Percentiles rank a stretch among this genome's conserved stretches.
Evolutionary conservation across 306 rosid genomes (phyloP).

Genomic region (Ormosia emarginata): DNA sequence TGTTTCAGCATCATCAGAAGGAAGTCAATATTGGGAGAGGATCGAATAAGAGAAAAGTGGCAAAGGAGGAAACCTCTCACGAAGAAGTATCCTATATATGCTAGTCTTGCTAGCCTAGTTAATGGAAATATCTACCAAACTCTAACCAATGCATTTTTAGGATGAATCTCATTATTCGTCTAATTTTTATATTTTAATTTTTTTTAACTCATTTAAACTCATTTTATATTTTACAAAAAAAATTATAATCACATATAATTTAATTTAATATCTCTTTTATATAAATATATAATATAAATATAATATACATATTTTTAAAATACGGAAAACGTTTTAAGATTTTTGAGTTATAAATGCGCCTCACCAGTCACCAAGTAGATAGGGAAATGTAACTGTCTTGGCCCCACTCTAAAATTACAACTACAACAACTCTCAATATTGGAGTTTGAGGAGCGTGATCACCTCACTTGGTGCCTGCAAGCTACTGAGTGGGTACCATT

Average conservation of each 20-base stretch:
- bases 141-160: neutral
- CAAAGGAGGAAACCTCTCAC: neutral
- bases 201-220: too few species aligned
- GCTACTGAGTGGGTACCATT: conserved; percentile 29
- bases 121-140: neutral
- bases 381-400: conserved; percentile 12
- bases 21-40: neutral
- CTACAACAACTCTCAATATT: conserved; percentile 26
- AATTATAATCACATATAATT: too few species aligned
- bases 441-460: conserved; percentile 25
- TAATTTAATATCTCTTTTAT: too few species aligned
- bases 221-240: too few species aligned
- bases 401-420: conserved; percentile 42
- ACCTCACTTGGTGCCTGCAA: conserved; percentile 29
- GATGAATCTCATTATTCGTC: too few species aligned
- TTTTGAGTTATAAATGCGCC: conserved; percentile 21
- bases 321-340: too few species aligned
- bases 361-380: conserved; percentile 5
- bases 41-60: neutral
- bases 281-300: too few species aligned
- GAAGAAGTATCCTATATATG: neutral
- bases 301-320: too few species aligned
- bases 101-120: neutral
- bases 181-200: too few species aligned
- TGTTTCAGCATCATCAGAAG: neutral